Percentiles rank a stretch among this genome's conserved stretches.
These are phyloP conservation scores for Immersiporthe knoxdaviesiana DNA, from an alignment of 2,329 filamentous ascomycete genomes.

Conservation along the genomic window DNA sequence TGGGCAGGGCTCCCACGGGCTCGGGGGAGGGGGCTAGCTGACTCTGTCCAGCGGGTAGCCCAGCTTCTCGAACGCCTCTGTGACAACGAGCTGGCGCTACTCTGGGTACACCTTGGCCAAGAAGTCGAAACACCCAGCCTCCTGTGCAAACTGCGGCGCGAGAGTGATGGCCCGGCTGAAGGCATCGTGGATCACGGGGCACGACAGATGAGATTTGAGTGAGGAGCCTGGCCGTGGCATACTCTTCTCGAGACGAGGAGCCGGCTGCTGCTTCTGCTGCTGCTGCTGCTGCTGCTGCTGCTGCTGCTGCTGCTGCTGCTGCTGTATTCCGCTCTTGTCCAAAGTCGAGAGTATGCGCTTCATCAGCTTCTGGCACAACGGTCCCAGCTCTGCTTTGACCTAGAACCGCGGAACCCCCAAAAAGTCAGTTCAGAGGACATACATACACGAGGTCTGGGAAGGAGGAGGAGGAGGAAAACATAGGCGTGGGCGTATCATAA, in stretches of 20 bases:
- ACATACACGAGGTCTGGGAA: not conserved
- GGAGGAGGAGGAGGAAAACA: not conserved
- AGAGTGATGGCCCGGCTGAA: not conserved
- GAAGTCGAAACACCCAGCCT: constrained; percentile 29
- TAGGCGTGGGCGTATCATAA: constrained; percentile 15
- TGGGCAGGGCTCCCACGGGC: not conserved
- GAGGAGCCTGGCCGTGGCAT: not conserved
- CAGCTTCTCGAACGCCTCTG: constrained; percentile 38
- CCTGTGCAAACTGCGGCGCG: not conserved
- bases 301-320: not conserved
- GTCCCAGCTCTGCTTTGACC: not conserved
- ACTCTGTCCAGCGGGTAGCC: constrained; percentile 34
- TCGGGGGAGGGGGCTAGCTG: not conserved
- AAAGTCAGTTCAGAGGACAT: not conserved
- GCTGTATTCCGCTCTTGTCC: not conserved
- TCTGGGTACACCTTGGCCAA: constrained; percentile 35
- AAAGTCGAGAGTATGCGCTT: not conserved
- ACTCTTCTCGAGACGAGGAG: not conserved
- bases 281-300: not conserved
- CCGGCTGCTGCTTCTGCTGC: not conserved
- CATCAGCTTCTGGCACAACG: not conserved
- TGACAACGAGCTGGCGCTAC: constrained; percentile 37
- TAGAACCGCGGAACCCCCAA: not conserved
- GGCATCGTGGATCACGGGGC: not conserved
- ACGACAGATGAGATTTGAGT: not conserved